These are phyloP conservation scores for Alternaria sp. DNA, from an alignment of 2,329 filamentous ascomycete genomes.

Conservation along the genomic window DNA sequence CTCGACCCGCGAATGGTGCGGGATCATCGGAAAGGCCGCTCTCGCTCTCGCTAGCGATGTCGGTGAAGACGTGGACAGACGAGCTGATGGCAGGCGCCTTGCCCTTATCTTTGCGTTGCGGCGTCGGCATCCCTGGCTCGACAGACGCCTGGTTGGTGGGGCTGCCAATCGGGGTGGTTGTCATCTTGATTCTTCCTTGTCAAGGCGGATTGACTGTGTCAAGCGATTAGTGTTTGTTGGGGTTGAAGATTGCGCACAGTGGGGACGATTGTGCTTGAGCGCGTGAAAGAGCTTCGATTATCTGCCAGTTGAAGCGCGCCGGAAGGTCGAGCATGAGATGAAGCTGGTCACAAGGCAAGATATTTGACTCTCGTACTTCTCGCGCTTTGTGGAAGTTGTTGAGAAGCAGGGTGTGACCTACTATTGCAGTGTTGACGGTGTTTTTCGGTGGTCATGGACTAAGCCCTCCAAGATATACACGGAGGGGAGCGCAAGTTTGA, in stretches of 20 bases:
- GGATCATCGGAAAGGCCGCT: conserved; percentile 7
- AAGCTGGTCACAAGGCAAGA: not conserved
- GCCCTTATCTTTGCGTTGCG: not conserved
- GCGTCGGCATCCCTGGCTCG: not conserved
- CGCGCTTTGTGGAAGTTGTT: not conserved
- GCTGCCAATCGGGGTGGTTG: not conserved
- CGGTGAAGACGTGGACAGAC: not conserved
- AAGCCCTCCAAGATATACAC: not conserved
- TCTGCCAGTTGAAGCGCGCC: not conserved
- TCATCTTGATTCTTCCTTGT: not conserved
- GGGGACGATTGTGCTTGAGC: not conserved
- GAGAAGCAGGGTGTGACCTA: not conserved
- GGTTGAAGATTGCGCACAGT: not conserved
- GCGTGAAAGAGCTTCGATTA: not conserved
- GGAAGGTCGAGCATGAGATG: not conserved
- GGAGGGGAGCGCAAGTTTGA: not conserved
- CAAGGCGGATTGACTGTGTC: not conserved
- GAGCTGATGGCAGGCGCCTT: not conserved
- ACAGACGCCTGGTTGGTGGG: not conserved
- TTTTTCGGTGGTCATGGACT: not conserved
- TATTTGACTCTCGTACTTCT: too few relatives aligned
- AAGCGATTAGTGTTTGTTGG: not conserved
- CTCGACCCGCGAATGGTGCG: not conserved
- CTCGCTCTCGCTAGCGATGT: not conserved
- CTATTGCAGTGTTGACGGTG: not conserved